These are phyloP conservation scores for Mucor ambiguus DNA, from an alignment of 371 early-diverging fungal genomes.

Conservation along the genomic window DNA sequence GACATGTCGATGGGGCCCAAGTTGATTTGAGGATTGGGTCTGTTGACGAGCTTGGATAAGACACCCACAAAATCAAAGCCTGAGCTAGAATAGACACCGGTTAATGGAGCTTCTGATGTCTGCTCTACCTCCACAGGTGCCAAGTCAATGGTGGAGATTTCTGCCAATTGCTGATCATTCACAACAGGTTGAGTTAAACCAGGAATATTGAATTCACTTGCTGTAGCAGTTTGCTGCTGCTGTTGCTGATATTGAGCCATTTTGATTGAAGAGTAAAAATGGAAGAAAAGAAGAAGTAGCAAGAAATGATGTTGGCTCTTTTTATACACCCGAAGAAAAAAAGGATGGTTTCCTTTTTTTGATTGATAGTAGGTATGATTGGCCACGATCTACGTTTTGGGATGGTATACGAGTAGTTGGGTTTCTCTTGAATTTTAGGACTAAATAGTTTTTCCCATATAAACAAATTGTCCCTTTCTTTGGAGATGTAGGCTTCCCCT, in stretches of 20 bases:
- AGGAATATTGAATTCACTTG: slow-evolving; percentile 9
- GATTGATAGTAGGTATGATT: neutral
- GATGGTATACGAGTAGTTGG: neutral
- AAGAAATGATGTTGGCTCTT: neutral
- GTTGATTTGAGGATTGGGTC: slow-evolving; percentile 63
- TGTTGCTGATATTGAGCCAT: slow-evolving; percentile 1
- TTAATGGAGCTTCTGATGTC: slow-evolving; percentile 22
- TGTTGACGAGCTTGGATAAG: slow-evolving; percentile 52
- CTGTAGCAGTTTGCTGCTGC: slow-evolving; percentile 3
- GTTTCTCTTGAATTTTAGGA: neutral
- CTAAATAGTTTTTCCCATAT: slow-evolving; percentile 4
- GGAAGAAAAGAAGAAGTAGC: neutral
- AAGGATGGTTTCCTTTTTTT: neutral
- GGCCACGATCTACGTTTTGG: neutral
- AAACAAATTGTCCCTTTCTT: neutral
- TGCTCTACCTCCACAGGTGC: slow-evolving; percentile 13
- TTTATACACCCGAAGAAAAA: neutral
- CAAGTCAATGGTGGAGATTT: slow-evolving; percentile 22
- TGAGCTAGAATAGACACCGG: slow-evolving; percentile 50
- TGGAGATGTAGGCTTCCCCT: neutral
- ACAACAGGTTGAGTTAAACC: slow-evolving; percentile 10
- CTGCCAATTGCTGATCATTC: slow-evolving; percentile 17
- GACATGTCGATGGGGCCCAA: slow-evolving; percentile 71
- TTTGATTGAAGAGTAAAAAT: neutral
- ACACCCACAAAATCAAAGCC: slow-evolving; percentile 68